Base-by-base conservation (phyloP, 139 green algal species). In the Mychonastes homosphaera region DNA sequence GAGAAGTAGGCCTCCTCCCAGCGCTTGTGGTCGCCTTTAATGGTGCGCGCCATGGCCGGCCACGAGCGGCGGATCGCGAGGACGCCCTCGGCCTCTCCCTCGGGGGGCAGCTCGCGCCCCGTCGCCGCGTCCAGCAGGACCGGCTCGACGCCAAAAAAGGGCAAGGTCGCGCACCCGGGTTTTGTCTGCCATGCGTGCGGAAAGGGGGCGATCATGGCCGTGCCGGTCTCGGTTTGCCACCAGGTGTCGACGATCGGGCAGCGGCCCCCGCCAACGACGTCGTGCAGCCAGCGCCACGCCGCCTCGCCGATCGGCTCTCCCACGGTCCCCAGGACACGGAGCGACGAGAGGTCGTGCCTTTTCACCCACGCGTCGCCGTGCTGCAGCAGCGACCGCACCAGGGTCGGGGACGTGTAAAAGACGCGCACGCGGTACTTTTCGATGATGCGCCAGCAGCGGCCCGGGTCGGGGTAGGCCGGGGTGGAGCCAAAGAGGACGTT, bases 301-400 rank as follows among this genome's bases (percentile, higher is more conserved):
- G 92, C 77, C 6, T 90, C 92, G 70, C 97, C 97, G 82, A 99
- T 99, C 49, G 92, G 92, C 78, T 99, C 92, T 2, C 92, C 92
- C 49, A 98, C 92, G 9, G 77, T 88, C 48, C 92, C 92, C 62
- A 99, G 80, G 6, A 97, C 62, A 50, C 79, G 72, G 44, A 98
- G 69, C 26, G 56, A 76, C 27, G 53, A 67, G n/a, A 65, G 65
- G 41, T 64, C 51, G n/a, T 72, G 56, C 27, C 38, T 21, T 52
- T 45, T 64, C 0, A 72, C 64, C 51, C 38, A 67, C 26, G 87
- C 51, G 47, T 90, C 83, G 21, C 87, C 91, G 30, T 68, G 65
- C 49, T 67, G 57, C 84, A 95, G 95, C 43, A 98, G 82, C 6
- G 79, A 78, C 41, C 90, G 77, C 35, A 98, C 91, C 49, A 87